Evolutionary conservation across 169 alveolate genomes (phyloP).

Genomic region (Babesia gibsoni): DNA sequence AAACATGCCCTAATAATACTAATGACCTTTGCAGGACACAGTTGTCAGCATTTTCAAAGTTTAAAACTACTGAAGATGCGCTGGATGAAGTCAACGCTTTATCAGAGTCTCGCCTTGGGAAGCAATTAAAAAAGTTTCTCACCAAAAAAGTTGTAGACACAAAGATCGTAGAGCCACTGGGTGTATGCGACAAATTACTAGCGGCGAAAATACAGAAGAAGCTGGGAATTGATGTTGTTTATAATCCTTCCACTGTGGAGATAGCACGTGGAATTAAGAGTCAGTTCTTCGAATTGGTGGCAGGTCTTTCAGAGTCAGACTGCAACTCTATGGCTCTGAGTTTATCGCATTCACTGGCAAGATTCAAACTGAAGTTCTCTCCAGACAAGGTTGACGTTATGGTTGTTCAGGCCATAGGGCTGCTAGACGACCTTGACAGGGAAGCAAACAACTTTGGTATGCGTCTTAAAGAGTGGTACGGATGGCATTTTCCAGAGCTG

Average conservation of each 20-base stretch:
- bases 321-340: constrained; percentile 84
- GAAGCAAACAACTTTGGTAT: constrained; percentile 98
- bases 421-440: constrained; percentile 95
- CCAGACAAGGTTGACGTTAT: constrained; percentile 99
- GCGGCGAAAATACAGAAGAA: constrained; percentile 86
- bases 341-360: constrained; percentile 87
- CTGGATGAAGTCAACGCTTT: constrained; percentile 82
- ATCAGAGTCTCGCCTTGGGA: constrained; percentile 88
- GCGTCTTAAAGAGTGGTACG: constrained; percentile 98
- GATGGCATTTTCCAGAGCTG: constrained; percentile 99
- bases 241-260: constrained; percentile 81
- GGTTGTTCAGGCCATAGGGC: constrained; percentile 98
- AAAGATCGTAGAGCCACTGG: constrained; percentile 84
- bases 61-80: constrained; percentile 88
- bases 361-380: constrained; percentile 96
- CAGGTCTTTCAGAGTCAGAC: constrained; percentile 84
- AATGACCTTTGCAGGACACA: constrained; percentile 51
- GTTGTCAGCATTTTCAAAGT: constrained; percentile 80
- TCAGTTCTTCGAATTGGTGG: constrained; percentile 78
- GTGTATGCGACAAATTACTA: constrained; percentile 84
- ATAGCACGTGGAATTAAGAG: constrained; percentile 83
- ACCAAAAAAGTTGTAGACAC: constrained; percentile 89
- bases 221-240: constrained; percentile 77
- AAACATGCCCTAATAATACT: not conserved
- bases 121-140: constrained; percentile 90